These are phyloP conservation scores for Dissoconium aciculare DNA, from an alignment of 2,329 filamentous ascomycete genomes.

Conservation along the genomic window DNA sequence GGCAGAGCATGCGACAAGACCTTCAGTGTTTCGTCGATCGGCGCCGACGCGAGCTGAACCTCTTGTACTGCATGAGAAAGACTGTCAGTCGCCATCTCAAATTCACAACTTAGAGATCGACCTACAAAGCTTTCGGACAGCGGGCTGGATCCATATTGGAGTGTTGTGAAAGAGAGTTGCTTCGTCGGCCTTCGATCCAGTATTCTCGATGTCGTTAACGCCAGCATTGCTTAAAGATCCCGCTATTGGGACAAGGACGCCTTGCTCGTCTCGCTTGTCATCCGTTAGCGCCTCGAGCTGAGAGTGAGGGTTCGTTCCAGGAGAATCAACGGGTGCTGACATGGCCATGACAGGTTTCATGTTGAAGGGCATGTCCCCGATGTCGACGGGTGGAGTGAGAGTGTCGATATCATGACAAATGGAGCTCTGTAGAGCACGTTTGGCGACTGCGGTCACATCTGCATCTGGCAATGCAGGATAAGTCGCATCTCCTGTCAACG, in stretches of 20 bases:
- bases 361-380: too few relatives aligned
- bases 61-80: constrained; percentile 24
- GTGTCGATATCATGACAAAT: constrained; percentile 26
- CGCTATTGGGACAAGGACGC: too few relatives aligned
- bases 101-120: not conserved
- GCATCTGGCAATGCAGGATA: too few relatives aligned
- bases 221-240: too few relatives aligned
- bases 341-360: too few relatives aligned
- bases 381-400: constrained; percentile 33
- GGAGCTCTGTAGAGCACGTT: constrained; percentile 18
- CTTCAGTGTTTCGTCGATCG: constrained; percentile 20
- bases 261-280: too few relatives aligned
- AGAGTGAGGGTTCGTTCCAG: too few relatives aligned
- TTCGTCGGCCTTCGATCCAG: constrained; percentile 3
- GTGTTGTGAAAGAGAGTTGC: not conserved
- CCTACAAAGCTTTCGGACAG: constrained; percentile 2
- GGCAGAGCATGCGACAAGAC: constrained; percentile 47
- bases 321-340: too few relatives aligned
- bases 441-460: too few relatives aligned
- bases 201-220: too few relatives aligned
- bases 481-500: too few relatives aligned
- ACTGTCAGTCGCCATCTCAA: not conserved
- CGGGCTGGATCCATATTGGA: not conserved
- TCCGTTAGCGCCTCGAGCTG: too few relatives aligned
- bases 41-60: constrained; percentile 20